A percentile compares a stretch with the other conserved stretches of the same genome.
phyloP scores from a whole-genome alignment of 2,329 filamentous ascomycete species.

The Alternaria triticimaculans region DNA sequence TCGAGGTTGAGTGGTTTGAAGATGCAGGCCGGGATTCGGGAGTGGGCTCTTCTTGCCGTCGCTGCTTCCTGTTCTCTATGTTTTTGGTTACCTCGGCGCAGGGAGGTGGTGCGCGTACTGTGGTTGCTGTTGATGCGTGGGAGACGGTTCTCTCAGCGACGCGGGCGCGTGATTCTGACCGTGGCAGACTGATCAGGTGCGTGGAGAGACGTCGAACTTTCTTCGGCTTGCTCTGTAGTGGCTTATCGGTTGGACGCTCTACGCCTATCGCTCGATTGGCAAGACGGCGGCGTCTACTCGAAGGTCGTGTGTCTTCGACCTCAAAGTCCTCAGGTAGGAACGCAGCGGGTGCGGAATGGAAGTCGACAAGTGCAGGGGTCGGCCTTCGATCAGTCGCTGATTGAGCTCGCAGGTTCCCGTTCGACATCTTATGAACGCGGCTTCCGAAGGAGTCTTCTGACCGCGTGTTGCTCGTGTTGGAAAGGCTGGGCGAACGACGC shows the following conservation, averaged over 20 bases:
- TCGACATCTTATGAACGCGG: conserved; percentile 34
- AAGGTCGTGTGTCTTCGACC: conserved; percentile 37
- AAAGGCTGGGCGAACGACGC: conserved; percentile 70
- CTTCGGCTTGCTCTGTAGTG: conserved; percentile 30
- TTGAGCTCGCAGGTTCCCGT: conserved; percentile 32
- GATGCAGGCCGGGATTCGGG: conserved; percentile 10
- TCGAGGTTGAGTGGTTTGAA: conserved; percentile 22
- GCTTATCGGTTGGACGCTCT: conserved; percentile 33
- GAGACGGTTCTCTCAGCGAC: conserved; percentile 25
- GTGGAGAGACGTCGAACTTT: conserved; percentile 40
- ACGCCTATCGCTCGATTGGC: conserved; percentile 32
- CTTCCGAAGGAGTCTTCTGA: conserved; percentile 46
- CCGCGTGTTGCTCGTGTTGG: conserved; percentile 48
- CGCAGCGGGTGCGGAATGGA: conserved; percentile 56
- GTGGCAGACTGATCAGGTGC: conserved; percentile 39
- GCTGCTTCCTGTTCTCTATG: conserved; percentile 25
- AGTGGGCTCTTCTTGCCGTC: conserved; percentile 20
- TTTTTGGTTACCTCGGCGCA: conserved; percentile 6
- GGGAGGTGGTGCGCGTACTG: conserved; percentile 19
- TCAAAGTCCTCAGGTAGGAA: conserved; percentile 59
- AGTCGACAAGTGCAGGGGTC: conserved; percentile 50
- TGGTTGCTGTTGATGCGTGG: conserved; percentile 27
- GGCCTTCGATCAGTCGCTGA: conserved; percentile 35
- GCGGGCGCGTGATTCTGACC: conserved; percentile 30
- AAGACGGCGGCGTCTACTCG: conserved; percentile 36